These are phyloP conservation scores for Leptographium procerum DNA, from an alignment of 2,329 filamentous ascomycete species.

Conservation along the genomic window DNA sequence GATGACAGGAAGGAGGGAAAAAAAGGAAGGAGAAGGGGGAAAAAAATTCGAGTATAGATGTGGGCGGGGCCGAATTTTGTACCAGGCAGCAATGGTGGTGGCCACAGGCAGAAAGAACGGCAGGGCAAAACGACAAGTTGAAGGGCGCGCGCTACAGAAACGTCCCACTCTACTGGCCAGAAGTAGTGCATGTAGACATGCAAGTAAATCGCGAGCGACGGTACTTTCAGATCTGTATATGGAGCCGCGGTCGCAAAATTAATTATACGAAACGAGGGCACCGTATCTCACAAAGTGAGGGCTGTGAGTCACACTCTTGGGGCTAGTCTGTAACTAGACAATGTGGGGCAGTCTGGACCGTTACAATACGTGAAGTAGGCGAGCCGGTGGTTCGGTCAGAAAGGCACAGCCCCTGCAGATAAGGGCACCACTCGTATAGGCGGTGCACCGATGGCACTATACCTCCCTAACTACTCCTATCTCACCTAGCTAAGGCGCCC, in stretches of 20 bases:
- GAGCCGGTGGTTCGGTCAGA: neutral
- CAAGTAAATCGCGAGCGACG: neutral
- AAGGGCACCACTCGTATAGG: neutral
- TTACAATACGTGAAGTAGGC: too few species aligned
- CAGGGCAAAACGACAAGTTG: neutral
- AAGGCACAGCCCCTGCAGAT: neutral
- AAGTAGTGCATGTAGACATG: neutral
- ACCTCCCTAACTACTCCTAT: too few species aligned
- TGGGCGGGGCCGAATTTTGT: constrained; percentile 28
- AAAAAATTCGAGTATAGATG: constrained; percentile 15
- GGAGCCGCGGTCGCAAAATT: neutral
- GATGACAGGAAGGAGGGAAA: constrained; percentile 20
- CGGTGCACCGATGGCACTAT: neutral
- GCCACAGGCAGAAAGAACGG: constrained; percentile 3
- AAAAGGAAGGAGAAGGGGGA: neutral
- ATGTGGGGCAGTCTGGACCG: neutral
- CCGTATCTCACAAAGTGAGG: too few species aligned
- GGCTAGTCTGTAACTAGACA: constrained; percentile 3
- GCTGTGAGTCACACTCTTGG: constrained; percentile 18
- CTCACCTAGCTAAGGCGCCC: neutral
- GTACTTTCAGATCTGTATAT: neutral
- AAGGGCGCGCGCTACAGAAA: neutral
- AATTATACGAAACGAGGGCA: neutral
- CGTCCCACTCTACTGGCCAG: too few species aligned
- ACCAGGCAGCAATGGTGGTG: constrained; percentile 30